phyloP scores from a whole-genome alignment of 2,329 filamentous ascomycete species.

The Aspergillus brasiliensis region DNA sequence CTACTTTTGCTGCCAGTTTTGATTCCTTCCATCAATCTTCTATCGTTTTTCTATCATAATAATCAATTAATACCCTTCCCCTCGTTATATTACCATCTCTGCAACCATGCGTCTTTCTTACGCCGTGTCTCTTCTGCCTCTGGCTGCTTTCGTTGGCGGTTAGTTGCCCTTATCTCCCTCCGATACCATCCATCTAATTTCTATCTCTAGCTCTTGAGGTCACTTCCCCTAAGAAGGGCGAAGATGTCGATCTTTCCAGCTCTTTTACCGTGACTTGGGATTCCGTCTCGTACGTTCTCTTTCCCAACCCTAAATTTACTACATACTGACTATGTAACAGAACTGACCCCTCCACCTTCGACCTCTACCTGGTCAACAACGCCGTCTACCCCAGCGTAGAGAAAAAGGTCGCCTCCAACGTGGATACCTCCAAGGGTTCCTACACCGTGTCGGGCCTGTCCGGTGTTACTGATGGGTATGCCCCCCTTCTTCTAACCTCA shows the following conservation, averaged over 20 bases:
- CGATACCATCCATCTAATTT: neutral
- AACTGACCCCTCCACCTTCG: slow-evolving; percentile 42
- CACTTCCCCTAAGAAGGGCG: slow-evolving; percentile 36
- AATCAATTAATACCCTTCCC: neutral
- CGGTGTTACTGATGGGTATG: slow-evolving; percentile 27
- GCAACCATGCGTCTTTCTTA: slow-evolving; percentile 33
- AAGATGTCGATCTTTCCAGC: slow-evolving; percentile 34
- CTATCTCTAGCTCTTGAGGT: slow-evolving; percentile 33
- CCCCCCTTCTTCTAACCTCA: neutral
- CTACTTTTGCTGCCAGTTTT: neutral
- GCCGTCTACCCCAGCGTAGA: slow-evolving; percentile 35
- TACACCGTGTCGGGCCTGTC: slow-evolving; percentile 38
- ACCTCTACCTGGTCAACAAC: slow-evolving; percentile 47
- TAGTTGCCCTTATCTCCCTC: slow-evolving; percentile 7
- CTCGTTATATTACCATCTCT: neutral
- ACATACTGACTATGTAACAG: slow-evolving; percentile 20
- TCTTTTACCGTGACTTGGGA: slow-evolving; percentile 44
- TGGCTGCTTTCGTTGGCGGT: slow-evolving; percentile 34
- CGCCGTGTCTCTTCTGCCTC: slow-evolving; percentile 26
- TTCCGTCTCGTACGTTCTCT: slow-evolving; percentile 33
- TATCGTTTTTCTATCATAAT: too few relatives aligned
- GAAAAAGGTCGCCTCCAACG: slow-evolving; percentile 36
- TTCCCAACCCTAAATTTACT: neutral
- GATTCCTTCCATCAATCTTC: neutral
- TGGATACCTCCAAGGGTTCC: slow-evolving; percentile 40